Base-by-base conservation (phyloP, 192 early-diverging fungal genomes). In the Coemansia sp. region DNA sequence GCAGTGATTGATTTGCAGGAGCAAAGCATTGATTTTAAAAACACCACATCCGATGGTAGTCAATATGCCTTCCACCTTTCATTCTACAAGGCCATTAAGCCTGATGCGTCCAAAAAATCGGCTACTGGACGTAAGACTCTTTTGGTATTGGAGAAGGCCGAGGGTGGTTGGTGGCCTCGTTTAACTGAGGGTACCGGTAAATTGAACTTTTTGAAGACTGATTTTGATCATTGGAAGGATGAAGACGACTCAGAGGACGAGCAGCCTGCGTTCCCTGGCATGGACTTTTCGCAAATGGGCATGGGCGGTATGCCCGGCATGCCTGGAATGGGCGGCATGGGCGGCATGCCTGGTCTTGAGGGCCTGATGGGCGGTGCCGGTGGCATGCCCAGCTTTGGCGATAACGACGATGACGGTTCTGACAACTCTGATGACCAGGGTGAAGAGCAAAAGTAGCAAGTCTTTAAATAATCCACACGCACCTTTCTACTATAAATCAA, bases 171-270 rank as follows among this genome's bases (percentile, higher is more conserved):
- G 79, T 97, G 94, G 94, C 85, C 88, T 19, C 85, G 90, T 44
- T 76, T 97, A 60, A 80, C 78, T 46, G 85, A 91, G 77, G 81
- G 75, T 13, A 63, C 51, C 24, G 59, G 4, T 8, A 90, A 86
- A 71, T 64, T 72, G 43, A 78, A 82, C 64, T 97, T 80, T 44
- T 53, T 97, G 45, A 93, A 93, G 80, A 91, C 90, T 6, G 93
- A 97, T 61, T 97, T 97, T 64, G 55, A 80, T 38, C 84, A 72
- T 58, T 97, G 91, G 90, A 87, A 80, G 73, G 93, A 95, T 64
- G 91, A 92, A 60, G 91, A 95, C 64, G 93, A 97, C n/a, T 87
- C 90, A 20, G 93, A 91, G 24, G 87, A 90, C 8, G 85, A 78
- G 40, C 76, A 60, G 5, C 78, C 68, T 3, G 67, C 32, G 14